These are phyloP conservation scores for Saccharomyces hybrid DNA, from an alignment of 1,139 yeast species.

Conservation along the genomic window DNA sequence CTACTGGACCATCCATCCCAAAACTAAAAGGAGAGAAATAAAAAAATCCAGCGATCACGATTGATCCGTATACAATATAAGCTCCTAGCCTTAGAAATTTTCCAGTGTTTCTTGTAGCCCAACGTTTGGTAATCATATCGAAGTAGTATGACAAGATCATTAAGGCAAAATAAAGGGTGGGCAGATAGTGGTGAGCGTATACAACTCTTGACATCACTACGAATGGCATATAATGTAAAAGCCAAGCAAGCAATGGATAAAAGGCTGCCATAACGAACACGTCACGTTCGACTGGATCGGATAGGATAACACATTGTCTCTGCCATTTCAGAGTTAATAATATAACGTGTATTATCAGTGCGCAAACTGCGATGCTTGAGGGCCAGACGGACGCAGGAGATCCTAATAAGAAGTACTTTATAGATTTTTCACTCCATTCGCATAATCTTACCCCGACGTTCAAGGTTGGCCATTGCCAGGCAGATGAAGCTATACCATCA, in stretches of 20 bases:
- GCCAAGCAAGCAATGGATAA: constrained; percentile 91
- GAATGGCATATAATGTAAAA: constrained; percentile 85
- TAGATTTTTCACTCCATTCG: constrained; percentile 79
- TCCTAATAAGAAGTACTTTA: constrained; percentile 83
- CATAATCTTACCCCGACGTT: constrained; percentile 91
- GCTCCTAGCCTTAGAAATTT: constrained; percentile 31
- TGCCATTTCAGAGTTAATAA: constrained; percentile 81
- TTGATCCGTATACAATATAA: constrained; percentile 41
- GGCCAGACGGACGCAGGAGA: constrained; percentile 94
- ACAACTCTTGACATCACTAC: constrained; percentile 96
- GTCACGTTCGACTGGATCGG: constrained; percentile 33
- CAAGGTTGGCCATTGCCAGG: constrained; percentile 98
- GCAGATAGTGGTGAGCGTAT: constrained; percentile 94
- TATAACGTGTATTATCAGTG: constrained; percentile 51
- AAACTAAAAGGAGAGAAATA: constrained; percentile 71
- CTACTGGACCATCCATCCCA: constrained; percentile 83
- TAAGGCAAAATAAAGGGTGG: constrained; percentile 94
- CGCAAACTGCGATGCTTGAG: constrained; percentile 60
- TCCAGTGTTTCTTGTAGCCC: constrained; percentile 30
- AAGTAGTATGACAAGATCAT: constrained; percentile 69
- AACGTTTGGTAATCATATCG: constrained; percentile 50
- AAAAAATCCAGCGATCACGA: constrained; percentile 61
- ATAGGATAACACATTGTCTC: constrained; percentile 74
- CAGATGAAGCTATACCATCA: constrained; percentile 83
- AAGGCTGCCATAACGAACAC: constrained; percentile 71